A percentile compares a stretch with the other conserved stretches of the same genome.
Conservation (phyloP, 2,329 filamentous ascomycete species). For the Talaromyces sp. region DNA sequence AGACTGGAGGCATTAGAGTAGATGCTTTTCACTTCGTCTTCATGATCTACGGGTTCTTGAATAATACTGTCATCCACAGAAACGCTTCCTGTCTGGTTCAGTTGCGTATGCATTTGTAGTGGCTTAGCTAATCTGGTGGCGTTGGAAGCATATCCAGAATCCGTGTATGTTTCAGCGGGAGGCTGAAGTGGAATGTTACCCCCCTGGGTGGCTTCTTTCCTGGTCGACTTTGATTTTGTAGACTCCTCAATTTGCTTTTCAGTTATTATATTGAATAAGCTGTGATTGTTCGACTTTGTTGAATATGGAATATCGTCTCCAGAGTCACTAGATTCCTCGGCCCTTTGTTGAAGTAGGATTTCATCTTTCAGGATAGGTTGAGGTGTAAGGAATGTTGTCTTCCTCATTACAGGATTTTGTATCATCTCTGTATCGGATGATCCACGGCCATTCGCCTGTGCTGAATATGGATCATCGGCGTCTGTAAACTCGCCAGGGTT, state of each 20-base stretch:
- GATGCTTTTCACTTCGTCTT: background rate
- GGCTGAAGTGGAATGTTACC: background rate
- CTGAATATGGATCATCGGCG: no score
- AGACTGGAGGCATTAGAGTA: constrained; percentile 7
- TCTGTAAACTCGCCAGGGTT: no score
- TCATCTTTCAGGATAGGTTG: no score
- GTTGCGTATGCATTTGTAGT: background rate
- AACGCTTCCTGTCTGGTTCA: background rate
- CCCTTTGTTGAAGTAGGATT: no score
- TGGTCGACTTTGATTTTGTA: background rate
- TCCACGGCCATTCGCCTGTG: no score
- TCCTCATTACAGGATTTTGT: no score
- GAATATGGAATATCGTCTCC: background rate
- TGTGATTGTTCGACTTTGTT: background rate
- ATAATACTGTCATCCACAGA: background rate
- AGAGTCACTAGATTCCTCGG: no score
- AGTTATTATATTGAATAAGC: background rate
- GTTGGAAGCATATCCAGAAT: constrained; percentile 9
- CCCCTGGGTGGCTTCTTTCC: background rate
- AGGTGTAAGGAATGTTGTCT: no score
- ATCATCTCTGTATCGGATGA: no score
- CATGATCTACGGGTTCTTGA: background rate
- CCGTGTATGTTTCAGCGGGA: constrained; percentile 2
- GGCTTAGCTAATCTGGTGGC: background rate
- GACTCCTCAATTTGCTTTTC: background rate